phyloP scores from a whole-genome alignment of 371 early-diverging fungal genomes.

The Batkoa obscura region DNA sequence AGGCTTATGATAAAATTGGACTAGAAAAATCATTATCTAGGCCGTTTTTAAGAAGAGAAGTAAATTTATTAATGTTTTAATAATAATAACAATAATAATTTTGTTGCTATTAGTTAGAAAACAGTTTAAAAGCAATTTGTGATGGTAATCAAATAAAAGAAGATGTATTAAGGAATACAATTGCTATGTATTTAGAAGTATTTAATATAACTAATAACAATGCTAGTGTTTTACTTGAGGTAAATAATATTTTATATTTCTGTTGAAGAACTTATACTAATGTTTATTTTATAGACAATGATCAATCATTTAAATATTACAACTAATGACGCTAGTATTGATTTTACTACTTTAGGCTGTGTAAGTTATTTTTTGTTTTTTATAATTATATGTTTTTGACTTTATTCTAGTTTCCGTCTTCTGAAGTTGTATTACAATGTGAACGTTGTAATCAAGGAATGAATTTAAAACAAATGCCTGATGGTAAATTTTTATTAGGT shows the following conservation, averaged over 20 bases:
- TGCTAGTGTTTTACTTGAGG: conserved; percentile 19
- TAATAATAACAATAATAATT: neutral
- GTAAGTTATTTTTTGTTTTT: neutral
- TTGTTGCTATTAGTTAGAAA: conserved; percentile 29
- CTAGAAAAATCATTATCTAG: conserved; percentile 65
- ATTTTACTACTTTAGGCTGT: neutral
- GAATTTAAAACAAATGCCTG: neutral
- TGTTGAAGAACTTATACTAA: neutral
- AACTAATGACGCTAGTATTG: neutral
- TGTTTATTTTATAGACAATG: neutral
- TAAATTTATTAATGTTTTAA: conserved; percentile 13
- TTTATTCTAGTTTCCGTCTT: neutral
- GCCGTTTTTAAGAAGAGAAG: conserved; percentile 63
- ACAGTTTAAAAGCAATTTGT: conserved; percentile 39
- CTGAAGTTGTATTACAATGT: neutral
- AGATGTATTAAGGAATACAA: conserved; percentile 26
- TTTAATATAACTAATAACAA: conserved; percentile 23
- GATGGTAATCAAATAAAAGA: conserved; percentile 26
- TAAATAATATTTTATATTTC: conserved; percentile 12
- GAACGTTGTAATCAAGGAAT: neutral
- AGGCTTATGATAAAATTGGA: conserved; percentile 78
- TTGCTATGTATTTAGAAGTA: conserved; percentile 36
- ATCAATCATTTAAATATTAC: neutral
- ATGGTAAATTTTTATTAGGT: neutral
- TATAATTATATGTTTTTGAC: neutral